Evolutionary conservation across 2,329 filamentous ascomycete species (phyloP).

Genomic region (Botrytis tulipae): DNA sequence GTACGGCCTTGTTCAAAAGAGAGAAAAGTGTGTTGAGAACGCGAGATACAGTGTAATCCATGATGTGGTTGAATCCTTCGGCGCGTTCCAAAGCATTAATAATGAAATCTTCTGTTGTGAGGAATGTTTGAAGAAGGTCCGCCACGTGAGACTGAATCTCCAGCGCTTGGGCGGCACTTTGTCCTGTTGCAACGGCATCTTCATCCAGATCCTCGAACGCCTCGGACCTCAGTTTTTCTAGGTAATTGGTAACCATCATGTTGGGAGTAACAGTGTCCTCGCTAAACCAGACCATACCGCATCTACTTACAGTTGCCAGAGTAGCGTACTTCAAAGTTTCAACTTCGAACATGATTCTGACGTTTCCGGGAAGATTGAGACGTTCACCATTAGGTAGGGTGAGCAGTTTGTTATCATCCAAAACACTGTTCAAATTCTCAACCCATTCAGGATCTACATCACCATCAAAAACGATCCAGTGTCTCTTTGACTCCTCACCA

Average conservation of each 20-base stretch:
- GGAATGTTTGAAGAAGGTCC: conserved; percentile 70
- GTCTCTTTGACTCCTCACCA: conserved; percentile 92
- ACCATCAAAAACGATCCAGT: conserved; percentile 99
- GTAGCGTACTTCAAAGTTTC: conserved; percentile 97
- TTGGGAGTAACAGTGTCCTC: conserved; percentile 90
- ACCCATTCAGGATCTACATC: conserved; percentile 99
- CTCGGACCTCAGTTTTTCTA: conserved; percentile 76
- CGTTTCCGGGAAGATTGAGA: conserved; percentile 88
- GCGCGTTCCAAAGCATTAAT: conserved; percentile 74
- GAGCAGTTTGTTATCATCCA: conserved; percentile 97
- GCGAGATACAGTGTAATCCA: conserved; percentile 93
- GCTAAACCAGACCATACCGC: conserved; percentile 99
- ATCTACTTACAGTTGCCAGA: conserved; percentile 97
- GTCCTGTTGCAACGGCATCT: conserved; percentile 74
- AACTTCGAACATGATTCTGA: conserved; percentile 99
- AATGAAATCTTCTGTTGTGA: conserved; percentile 80
- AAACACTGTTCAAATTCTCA: conserved; percentile 98
- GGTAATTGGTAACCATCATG: conserved; percentile 92
- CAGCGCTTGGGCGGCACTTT: conserved; percentile 74
- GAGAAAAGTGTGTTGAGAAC: conserved; percentile 93
- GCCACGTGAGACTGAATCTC: conserved; percentile 77
- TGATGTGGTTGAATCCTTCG: conserved; percentile 84
- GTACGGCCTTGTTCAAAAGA: conserved; percentile 87
- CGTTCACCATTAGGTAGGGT: conserved; percentile 97
- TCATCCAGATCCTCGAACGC: conserved; percentile 96